Percentiles rank a stretch among this genome's conserved stretches.
Conservation (phyloP, 2,329 filamentous ascomycete genomes). For the Tolypocladium tropicale region DNA sequence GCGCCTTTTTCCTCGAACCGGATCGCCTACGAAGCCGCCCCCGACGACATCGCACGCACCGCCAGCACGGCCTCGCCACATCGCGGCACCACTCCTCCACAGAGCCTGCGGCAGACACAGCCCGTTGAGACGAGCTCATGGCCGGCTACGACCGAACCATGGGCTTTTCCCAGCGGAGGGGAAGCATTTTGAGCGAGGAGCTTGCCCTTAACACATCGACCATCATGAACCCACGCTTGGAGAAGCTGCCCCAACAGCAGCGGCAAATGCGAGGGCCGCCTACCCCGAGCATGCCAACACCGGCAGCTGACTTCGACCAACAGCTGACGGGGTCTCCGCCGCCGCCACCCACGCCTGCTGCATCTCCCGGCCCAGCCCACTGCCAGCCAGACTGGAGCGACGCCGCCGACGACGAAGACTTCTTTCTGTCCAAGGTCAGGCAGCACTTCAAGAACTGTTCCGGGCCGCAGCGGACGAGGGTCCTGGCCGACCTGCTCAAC, state of each 20-base stretch:
- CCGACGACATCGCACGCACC: neutral
- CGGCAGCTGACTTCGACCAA: constrained; percentile 52
- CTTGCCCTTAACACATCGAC: constrained; percentile 41
- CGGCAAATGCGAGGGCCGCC: constrained; percentile 45
- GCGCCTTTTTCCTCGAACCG: neutral
- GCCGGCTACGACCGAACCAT: constrained; percentile 34
- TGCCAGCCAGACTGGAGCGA: constrained; percentile 63
- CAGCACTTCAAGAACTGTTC: constrained; percentile 72
- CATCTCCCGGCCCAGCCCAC: constrained; percentile 52
- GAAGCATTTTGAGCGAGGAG: constrained; percentile 47
- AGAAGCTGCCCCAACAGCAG: constrained; percentile 35
- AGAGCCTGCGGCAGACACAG: neutral
- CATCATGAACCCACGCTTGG: constrained; percentile 34
- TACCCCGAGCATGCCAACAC: constrained; percentile 57
- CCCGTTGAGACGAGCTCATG: constrained; percentile 12
- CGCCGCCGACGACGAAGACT: constrained; percentile 70
- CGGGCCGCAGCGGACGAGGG: constrained; percentile 64
- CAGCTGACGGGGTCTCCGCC: constrained; percentile 51
- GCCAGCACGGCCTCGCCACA: neutral
- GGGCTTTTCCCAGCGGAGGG: constrained; percentile 52
- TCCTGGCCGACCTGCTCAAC: constrained; percentile 81
- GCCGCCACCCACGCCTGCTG: constrained; percentile 54
- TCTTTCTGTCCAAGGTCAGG: constrained; percentile 68
- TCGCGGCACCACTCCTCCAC: neutral
- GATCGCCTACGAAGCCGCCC: neutral